Evolutionary conservation across 305 asterid species (phyloP).

Genomic region (Nicotiana rustica): DNA sequence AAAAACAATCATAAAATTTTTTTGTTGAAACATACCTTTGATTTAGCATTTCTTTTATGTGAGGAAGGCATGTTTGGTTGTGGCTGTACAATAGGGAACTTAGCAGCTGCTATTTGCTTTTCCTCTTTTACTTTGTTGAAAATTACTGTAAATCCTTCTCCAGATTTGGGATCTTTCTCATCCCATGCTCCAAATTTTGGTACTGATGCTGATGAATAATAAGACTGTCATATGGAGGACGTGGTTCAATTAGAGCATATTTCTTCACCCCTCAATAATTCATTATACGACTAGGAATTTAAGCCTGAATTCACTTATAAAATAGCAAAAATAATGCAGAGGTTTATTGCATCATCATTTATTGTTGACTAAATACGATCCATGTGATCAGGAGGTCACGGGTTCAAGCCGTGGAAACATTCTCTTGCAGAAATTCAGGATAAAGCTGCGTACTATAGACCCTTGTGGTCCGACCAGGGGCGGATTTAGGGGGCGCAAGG

Average conservation of each 20-base stretch:
- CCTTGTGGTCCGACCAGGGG: too few relatives aligned
- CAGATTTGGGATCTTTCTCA: conserved; percentile 67
- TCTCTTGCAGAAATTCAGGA: too few relatives aligned
- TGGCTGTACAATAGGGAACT: conserved; percentile 53
- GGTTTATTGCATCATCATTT: too few relatives aligned
- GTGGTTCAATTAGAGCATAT: neutral
- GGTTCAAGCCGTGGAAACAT: too few relatives aligned
- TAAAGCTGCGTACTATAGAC: too few relatives aligned
- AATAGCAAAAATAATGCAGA: too few relatives aligned
- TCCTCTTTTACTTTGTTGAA: conserved; percentile 85
- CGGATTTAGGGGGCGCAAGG: too few relatives aligned
- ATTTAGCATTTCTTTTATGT: conserved; percentile 39
- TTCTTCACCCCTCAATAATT: neutral
- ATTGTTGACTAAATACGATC: too few relatives aligned
- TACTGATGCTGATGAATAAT: conserved; percentile 66
- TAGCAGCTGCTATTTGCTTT: conserved; percentile 68
- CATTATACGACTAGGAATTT: neutral
- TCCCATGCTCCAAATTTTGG: conserved; percentile 91
- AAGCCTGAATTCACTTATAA: neutral
- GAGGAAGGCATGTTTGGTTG: conserved; percentile 38
- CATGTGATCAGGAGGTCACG: too few relatives aligned
- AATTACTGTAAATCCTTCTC: conserved; percentile 75
- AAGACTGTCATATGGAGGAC: conserved; percentile 45
- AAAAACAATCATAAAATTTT: too few relatives aligned
- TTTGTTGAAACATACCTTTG: conserved; percentile 47